These are phyloP conservation scores for Saccharum spontaneum DNA, from an alignment of 176 grass and related monocot genomes.

Conservation along the genomic window DNA sequence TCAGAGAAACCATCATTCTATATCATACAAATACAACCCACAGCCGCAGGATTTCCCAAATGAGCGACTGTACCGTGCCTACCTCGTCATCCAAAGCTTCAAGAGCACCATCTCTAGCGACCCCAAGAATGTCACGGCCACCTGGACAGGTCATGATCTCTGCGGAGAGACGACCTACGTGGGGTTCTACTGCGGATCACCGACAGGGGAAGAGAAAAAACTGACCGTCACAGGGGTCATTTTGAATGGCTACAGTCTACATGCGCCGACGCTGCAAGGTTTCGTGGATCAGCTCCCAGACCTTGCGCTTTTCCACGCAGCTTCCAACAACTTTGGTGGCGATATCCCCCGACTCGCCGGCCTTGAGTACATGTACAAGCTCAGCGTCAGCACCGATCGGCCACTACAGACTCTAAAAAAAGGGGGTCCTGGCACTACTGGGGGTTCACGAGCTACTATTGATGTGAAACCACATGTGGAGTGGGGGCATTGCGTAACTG, in stretches of 20 bases:
- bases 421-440: too few relatives aligned
- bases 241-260: conserved; percentile 20
- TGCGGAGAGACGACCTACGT: neutral
- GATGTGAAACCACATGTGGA: too few relatives aligned
- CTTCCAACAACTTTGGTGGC: conserved; percentile 35
- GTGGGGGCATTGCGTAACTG: too few relatives aligned
- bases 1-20: too few relatives aligned
- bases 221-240: conserved; percentile 4
- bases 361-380: neutral
- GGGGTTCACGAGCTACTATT: too few relatives aligned
- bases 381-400: conserved; percentile 5
- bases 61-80: neutral
- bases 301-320: conserved; percentile 47
- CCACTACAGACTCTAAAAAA: too few relatives aligned
- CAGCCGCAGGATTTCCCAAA: conserved; percentile 31
- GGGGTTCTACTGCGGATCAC: conserved; percentile 32
- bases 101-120: conserved; percentile 37
- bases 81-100: conserved; percentile 54
- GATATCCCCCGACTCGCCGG: neutral
- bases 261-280: neutral
- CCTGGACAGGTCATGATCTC: conserved; percentile 30
- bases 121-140: neutral
- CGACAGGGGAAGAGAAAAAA: fast-evolving
- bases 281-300: conserved; percentile 9
- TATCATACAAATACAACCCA: too few relatives aligned